Evolutionary conservation across 2,329 filamentous ascomycete species (phyloP).

Genomic region (Cadophora luteo-olivacea): DNA sequence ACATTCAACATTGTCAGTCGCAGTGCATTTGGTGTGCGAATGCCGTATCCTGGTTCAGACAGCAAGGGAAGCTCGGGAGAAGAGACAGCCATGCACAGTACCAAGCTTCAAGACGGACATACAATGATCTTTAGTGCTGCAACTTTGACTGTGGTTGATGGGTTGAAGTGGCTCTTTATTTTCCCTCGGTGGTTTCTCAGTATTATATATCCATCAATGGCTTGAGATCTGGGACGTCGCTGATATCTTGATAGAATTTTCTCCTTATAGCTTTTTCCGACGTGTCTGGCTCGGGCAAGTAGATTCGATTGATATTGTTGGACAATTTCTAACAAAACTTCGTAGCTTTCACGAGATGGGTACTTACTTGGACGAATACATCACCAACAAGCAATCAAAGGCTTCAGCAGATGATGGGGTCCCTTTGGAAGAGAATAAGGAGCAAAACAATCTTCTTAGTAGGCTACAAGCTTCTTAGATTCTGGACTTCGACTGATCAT

Average conservation of each 20-base stretch:
- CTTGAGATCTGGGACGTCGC: slow-evolving; percentile 29
- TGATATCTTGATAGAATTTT: neutral
- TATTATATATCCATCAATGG: slow-evolving; percentile 26
- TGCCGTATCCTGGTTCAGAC: slow-evolving; percentile 25
- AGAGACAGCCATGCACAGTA: neutral
- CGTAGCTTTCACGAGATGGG: slow-evolving; percentile 21
- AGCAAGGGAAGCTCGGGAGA: slow-evolving; percentile 48
- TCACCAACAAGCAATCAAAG: neutral
- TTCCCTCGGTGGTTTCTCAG: slow-evolving; percentile 52
- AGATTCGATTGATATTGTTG: neutral
- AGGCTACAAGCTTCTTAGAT: neutral
- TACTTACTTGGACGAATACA: slow-evolving; percentile 14
- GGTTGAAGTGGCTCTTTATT: slow-evolving; percentile 54
- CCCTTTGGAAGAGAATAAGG: neutral
- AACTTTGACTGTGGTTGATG: slow-evolving; percentile 53
- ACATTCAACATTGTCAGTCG: slow-evolving; percentile 57
- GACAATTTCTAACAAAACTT: neutral
- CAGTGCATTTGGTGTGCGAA: slow-evolving; percentile 51
- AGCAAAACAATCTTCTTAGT: neutral
- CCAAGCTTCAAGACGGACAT: slow-evolving; percentile 43
- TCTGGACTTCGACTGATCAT: neutral
- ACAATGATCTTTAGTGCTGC: slow-evolving; percentile 56
- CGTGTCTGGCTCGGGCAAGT: slow-evolving; percentile 24
- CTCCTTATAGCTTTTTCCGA: slow-evolving; percentile 16
- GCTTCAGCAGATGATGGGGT: neutral